A percentile compares a stretch with the other conserved stretches of the same genome.
Conservation (phyloP, 2,329 filamentous ascomycete species). For the Dichotomopilus funicola region DNA sequence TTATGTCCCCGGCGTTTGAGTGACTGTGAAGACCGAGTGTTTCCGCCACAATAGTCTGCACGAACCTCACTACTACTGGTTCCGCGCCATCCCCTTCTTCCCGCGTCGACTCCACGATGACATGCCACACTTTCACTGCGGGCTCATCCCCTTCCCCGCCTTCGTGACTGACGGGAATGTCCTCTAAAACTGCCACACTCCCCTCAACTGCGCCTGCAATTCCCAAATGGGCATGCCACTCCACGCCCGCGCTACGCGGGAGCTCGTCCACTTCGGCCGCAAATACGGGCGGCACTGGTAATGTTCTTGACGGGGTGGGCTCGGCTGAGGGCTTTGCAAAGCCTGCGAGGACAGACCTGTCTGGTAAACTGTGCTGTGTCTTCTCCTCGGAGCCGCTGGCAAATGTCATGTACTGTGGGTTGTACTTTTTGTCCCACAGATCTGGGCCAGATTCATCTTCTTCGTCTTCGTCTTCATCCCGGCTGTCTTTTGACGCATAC, state of each 20-base stretch:
- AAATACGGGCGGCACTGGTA: constrained; percentile 58
- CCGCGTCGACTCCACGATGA: constrained; percentile 3
- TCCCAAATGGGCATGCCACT: constrained; percentile 74
- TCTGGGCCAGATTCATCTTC: constrained; percentile 51
- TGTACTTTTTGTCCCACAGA: constrained; percentile 62
- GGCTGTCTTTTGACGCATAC: constrained; percentile 31
- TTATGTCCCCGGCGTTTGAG: not conserved
- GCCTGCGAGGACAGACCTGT: constrained; percentile 39
- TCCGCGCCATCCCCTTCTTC: not conserved
- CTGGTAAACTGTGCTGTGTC: constrained; percentile 37
- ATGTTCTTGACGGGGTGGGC: too few species aligned
- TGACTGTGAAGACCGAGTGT: not conserved
- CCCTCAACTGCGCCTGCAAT: constrained; percentile 33
- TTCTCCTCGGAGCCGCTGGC: constrained; percentile 18
- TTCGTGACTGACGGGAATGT: not conserved
- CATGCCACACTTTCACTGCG: constrained; percentile 9
- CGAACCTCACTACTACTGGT: constrained; percentile 8
- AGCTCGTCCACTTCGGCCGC: constrained; percentile 69
- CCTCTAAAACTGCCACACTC: constrained; percentile 7
- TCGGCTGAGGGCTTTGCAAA: too few species aligned
- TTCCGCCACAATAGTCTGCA: constrained; percentile 18
- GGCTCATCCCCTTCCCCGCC: not conserved
- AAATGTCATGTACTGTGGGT: constrained; percentile 41
- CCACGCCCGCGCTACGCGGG: constrained; percentile 66
- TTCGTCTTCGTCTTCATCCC: constrained; percentile 30